These are phyloP conservation scores for Alisma plantagoaquatica DNA, from an alignment of 106 monocot species.

Conservation along the genomic window DNA sequence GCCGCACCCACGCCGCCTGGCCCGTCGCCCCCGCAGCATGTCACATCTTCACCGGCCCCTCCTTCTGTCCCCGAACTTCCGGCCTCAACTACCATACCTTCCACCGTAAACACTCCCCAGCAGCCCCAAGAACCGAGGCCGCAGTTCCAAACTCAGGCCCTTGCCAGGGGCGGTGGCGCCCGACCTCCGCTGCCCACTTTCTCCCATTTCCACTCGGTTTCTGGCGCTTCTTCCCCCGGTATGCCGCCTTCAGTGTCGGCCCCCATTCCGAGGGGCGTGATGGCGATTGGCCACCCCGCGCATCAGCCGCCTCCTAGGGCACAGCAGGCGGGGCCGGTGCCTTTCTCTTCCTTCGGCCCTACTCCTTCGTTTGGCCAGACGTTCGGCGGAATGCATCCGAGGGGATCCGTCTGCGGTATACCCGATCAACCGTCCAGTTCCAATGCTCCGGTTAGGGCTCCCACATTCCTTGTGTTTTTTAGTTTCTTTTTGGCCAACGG, in stretches of 20 bases:
- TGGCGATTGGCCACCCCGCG: conserved; percentile 45
- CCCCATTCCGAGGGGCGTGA: conserved; percentile 13
- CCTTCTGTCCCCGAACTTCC: background rate
- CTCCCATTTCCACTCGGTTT: background rate
- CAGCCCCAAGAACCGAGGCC: conserved; percentile 6
- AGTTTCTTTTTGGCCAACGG: too few relatives aligned
- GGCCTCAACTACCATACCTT: background rate
- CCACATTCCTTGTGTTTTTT: background rate
- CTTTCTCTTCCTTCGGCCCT: conserved; percentile 27
- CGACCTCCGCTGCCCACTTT: background rate
- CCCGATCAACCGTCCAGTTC: conserved; percentile 21
- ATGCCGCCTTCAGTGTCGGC: background rate
- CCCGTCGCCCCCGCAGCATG: background rate
- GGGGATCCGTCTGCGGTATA: background rate
- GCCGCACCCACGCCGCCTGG: conserved; percentile 1
- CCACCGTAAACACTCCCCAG: background rate
- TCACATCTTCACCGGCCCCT: background rate
- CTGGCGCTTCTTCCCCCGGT: background rate
- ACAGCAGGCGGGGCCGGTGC: conserved; percentile 15
- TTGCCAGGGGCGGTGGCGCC: background rate
- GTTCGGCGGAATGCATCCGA: conserved; percentile 6
- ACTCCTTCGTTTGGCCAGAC: conserved; percentile 18
- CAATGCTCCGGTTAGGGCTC: conserved; percentile 29
- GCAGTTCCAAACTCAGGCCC: conserved; percentile 1
- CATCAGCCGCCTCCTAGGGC: conserved; percentile 11